Conservation (phyloP, 805 yeast species). For the Candida methanosorbosa region DNA sequence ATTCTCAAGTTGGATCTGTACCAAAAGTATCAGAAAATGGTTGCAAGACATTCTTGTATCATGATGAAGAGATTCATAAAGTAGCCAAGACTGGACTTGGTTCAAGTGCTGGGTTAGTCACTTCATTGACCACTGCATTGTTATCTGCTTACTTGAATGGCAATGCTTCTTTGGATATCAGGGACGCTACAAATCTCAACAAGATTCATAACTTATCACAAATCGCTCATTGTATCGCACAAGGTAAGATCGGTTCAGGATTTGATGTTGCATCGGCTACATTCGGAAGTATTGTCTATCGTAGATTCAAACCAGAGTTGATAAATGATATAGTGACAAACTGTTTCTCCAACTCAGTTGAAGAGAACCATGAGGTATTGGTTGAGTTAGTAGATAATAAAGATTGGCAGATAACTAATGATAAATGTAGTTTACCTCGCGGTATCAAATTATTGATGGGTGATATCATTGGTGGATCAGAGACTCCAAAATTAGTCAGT, state of each 20-base stretch:
- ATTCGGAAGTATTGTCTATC: constrained; percentile 79
- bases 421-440: constrained; percentile 56
- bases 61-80: constrained; percentile 46
- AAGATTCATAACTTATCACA: constrained; percentile 81
- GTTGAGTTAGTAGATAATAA: constrained; percentile 28
- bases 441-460: constrained; percentile 78
- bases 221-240: constrained; percentile 87
- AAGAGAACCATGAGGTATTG: constrained; percentile 22
- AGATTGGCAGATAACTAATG: constrained; percentile 56
- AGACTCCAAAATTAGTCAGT: constrained; percentile 84
- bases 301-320: constrained; percentile 54
- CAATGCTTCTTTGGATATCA: constrained; percentile 4
- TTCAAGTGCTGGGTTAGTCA: constrained; percentile 88
- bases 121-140: constrained; percentile 68
- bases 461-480: constrained; percentile 87
- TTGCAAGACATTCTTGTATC: constrained; percentile 45
- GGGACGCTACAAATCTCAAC: constrained; percentile 24
- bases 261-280: constrained; percentile 96
- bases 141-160: constrained; percentile 34
- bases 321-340: constrained; percentile 24
- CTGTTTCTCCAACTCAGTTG: constrained; percentile 6
- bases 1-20: constrained; percentile 53
- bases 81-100: constrained; percentile 95
- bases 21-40: constrained; percentile 27
- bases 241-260: constrained; percentile 93